These are phyloP conservation scores for Amylocystis lapponica DNA, from an alignment of 768 basidiomycete species.

Conservation along the genomic window DNA sequence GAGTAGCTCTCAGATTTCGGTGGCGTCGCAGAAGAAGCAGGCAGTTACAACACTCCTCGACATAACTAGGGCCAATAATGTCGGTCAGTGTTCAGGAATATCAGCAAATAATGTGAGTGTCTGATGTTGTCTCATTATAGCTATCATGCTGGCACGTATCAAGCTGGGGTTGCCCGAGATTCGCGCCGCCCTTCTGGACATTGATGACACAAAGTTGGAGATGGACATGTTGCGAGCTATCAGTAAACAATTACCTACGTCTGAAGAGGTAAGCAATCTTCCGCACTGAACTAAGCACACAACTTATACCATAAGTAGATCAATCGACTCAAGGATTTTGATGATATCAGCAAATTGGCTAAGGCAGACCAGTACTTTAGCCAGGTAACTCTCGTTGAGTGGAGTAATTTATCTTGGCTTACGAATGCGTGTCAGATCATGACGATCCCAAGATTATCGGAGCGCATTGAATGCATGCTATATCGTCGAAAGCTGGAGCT, in stretches of 20 bases:
- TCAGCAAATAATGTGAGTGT: neutral
- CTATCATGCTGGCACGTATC: slow-evolving; percentile 80
- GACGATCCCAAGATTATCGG: slow-evolving; percentile 65
- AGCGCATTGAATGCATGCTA: slow-evolving; percentile 77
- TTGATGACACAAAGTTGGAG: slow-evolving; percentile 64
- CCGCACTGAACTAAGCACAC: neutral
- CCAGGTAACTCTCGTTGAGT: slow-evolving; percentile 40
- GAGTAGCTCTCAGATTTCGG: slow-evolving; percentile 36
- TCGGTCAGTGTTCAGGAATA: slow-evolving; percentile 43
- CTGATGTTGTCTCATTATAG: slow-evolving; percentile 30
- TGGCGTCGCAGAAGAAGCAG: slow-evolving; percentile 44
- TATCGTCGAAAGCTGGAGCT: slow-evolving; percentile 79
- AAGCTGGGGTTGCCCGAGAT: slow-evolving; percentile 62
- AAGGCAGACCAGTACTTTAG: slow-evolving; percentile 81
- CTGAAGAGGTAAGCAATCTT: slow-evolving; percentile 58
- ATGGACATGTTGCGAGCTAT: slow-evolving; percentile 76
- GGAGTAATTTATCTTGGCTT: too few relatives aligned
- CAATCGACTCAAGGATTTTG: slow-evolving; percentile 60
- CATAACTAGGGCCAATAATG: slow-evolving; percentile 78
- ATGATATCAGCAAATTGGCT: slow-evolving; percentile 66
- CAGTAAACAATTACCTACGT: slow-evolving; percentile 69
- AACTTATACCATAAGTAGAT: slow-evolving; percentile 34
- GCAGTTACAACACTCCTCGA: slow-evolving; percentile 68
- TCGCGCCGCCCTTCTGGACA: slow-evolving; percentile 59
- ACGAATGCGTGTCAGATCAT: too few relatives aligned